Conservation (phyloP, 2,329 filamentous ascomycete species). For the Lizonia empirigonia region DNA sequence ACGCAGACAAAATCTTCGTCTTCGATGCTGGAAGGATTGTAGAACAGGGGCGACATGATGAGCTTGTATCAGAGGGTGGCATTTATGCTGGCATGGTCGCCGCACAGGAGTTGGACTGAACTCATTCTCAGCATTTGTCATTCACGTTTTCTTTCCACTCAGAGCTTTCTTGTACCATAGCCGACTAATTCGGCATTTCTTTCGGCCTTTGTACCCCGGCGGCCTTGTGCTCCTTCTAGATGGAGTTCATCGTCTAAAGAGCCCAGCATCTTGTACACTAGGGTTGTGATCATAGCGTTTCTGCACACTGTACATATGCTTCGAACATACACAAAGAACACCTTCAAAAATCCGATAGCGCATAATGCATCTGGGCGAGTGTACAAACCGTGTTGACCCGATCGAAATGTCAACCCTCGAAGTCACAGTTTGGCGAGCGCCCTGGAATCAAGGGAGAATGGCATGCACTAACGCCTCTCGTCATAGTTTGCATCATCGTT, state of each 20-base stretch:
- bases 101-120: conserved; percentile 44
- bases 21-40: conserved; percentile 69
- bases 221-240: conserved; percentile 2
- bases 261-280: background rate
- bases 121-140: background rate
- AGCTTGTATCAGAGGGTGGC: conserved; percentile 55
- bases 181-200: background rate
- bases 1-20: conserved; percentile 80
- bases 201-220: background rate
- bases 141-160: background rate
- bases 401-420: conserved; percentile 3
- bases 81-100: conserved; percentile 47
- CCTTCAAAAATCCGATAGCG: background rate
- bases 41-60: conserved; percentile 66
- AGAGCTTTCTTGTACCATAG: background rate
- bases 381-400: conserved; percentile 2
- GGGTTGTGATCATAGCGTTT: background rate
- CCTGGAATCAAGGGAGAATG: background rate
- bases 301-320: background rate
- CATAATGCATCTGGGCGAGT: background rate
- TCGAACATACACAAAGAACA: background rate
- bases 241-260: background rate
- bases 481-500: conserved; percentile 26
- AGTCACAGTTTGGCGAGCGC: conserved; percentile 4
- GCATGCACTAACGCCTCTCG: conserved; percentile 27